Evolutionary conservation across 257 asterid genomes (phyloP), one percentile per base, ranked within the genome.

Genomic region (Solanum corneliomulleri): DNA sequence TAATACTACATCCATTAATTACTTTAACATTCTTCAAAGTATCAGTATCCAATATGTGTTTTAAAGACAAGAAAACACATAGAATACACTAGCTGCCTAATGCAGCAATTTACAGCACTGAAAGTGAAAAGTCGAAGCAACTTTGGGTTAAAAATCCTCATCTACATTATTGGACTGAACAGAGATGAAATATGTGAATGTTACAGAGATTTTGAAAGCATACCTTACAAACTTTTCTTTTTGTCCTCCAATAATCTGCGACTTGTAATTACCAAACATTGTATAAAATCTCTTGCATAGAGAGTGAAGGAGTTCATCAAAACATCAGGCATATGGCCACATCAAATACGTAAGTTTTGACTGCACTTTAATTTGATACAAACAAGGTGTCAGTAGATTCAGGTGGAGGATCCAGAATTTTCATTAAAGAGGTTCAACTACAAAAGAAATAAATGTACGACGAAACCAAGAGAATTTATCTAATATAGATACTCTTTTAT

Each of bases 181-280:
- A 33, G 64, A 52, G 45, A 49, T 70, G 86, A 78, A 37, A 14
- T 47, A 52, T 9, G 31, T 11, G 66, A 84, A 20, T 18, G 56
- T 5, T 12, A 69, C 7, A 52, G 20, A 31, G 86, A 87, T 20
- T 16, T 70, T 21, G 87, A 13, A 3, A 13, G 11, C 77, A 41
- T 92, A 96, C 98, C 99, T 92, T 75, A 93, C 98, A 86, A 95
- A 95, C 87, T 91, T 93, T 94, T 94, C 98, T 94, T 92, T 95
- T 88, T 93, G 93, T 71, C 99, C 98, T 27, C 94, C 97, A 52
- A 96, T 92, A 82, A 87, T 91, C 88, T 93, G 98, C 31, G 97
- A 87, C 93, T 94, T 96, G 88, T 87, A 85, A 75, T 84, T 88
- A 86, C 92, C 93, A 85, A 92, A 94, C 98, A 96, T 95, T 84